Evolutionary conservation across 768 basidiomycete species (phyloP).

Genomic region (Naganishia antarctica): DNA sequence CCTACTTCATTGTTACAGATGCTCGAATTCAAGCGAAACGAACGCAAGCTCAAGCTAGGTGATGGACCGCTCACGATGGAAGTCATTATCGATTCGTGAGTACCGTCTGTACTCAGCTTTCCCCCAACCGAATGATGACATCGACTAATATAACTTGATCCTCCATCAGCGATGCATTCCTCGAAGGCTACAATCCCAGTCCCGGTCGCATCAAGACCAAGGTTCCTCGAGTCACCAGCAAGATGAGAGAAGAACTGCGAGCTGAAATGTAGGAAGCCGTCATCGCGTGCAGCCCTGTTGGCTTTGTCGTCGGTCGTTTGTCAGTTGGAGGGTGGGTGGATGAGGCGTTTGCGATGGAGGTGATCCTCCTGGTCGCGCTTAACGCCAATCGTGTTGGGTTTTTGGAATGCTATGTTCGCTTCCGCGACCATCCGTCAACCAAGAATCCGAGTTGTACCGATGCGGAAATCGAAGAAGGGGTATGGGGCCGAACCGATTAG

Average conservation of each 20-base stretch:
- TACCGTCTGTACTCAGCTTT: background rate
- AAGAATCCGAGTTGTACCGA: no score
- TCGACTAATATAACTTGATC: background rate
- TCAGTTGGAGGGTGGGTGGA: no score
- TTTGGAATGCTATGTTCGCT: no score
- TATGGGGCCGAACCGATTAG: no score
- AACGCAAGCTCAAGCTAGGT: background rate
- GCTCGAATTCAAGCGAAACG: slow-evolving; percentile 5
- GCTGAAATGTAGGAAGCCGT: background rate
- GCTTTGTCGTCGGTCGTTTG: no score
- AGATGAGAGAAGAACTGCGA: background rate
- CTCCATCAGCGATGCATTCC: background rate
- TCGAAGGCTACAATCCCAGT: background rate
- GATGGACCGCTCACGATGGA: background rate
- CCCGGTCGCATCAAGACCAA: background rate
- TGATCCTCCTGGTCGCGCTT: no score
- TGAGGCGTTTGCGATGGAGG: no score
- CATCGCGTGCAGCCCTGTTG: no score
- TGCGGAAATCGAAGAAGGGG: no score
- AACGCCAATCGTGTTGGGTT: no score
- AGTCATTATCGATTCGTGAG: background rate
- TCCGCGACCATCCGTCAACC: no score
- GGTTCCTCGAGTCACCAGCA: slow-evolving; percentile 5
- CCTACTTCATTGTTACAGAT: background rate
- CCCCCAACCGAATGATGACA: background rate